These are phyloP conservation scores for Neohortaea acidophila DNA, from an alignment of 495 filamentous ascomycete genomes.

Conservation along the genomic window DNA sequence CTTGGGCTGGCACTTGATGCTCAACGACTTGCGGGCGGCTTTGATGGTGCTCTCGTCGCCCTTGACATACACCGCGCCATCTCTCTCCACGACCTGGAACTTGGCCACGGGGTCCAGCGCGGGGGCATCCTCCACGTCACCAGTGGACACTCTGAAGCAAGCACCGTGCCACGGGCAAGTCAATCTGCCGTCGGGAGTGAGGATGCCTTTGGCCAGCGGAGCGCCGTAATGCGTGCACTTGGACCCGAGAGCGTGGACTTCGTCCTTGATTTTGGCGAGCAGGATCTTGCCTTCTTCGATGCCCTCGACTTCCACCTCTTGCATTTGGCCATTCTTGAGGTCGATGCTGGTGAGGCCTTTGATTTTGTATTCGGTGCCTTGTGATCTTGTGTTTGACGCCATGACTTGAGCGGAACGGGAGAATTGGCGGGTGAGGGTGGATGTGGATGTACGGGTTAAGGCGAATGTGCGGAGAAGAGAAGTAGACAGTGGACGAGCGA, in stretches of 20 bases:
- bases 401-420: too few relatives aligned
- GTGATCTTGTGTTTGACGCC: conserved; percentile 39
- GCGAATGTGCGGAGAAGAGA: too few relatives aligned
- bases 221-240: conserved; percentile 93
- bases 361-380: conserved; percentile 74
- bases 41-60: conserved; percentile 72
- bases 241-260: conserved; percentile 63
- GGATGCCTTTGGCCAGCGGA: conserved; percentile 66
- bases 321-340: conserved; percentile 63
- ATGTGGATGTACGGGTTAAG: too few relatives aligned
- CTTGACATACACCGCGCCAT: conserved; percentile 70
- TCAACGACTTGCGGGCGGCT: conserved; percentile 51
- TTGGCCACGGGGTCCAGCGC: conserved; percentile 67
- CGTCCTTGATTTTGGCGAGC: conserved; percentile 57
- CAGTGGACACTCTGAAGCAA: conserved; percentile 78
- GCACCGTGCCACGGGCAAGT: conserved; percentile 96
- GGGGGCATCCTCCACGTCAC: conserved; percentile 88
- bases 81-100: conserved; percentile 64
- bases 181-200: conserved; percentile 66
- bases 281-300: conserved; percentile 73
- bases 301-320: conserved; percentile 80
- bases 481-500: too few relatives aligned
- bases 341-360: conserved; percentile 60
- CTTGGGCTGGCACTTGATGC: conserved; percentile 53
- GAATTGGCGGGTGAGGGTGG: too few relatives aligned